Base-by-base conservation (phyloP, 2,329 filamentous ascomycete genomes). In the Claviceps paspali region DNA sequence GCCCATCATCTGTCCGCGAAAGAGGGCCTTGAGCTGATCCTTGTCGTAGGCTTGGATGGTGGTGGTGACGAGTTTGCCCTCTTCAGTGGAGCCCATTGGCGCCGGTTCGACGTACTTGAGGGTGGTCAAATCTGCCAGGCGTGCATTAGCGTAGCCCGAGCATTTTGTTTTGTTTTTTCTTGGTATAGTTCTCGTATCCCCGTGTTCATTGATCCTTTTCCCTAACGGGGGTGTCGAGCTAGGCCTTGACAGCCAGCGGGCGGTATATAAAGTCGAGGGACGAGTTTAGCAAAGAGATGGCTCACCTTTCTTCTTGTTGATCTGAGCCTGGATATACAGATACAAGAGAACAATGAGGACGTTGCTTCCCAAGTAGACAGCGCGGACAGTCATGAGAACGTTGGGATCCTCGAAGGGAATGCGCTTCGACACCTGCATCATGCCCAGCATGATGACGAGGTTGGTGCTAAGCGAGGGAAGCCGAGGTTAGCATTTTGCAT, bases 51-150 rank as follows among this genome's bases (percentile, higher is more conserved):
- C 86, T 67, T 92, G 82, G 60, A 95, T 74, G 45, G 91, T 98
- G 45, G 91, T 98, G 40, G 88, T 95, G 51, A 96, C 82, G 51
- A 93, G 83, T 65, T 95, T 95, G 58, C 82, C 79, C 64, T 95
- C 87, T 62, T 96, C 91, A 53, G 79, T 75, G 50, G 83, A 92
- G 51, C 91, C 91, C 78, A 95, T 84, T 31, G 85, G 78, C 5
- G 91, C 76, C 31, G 87, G 88, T 68, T 98, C 91, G 58, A 98
- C 87, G 65, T 98, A 98, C 67, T 98, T 96, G 57, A 98, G 78
- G 3, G 91, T 94, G 18, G 87, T 94, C 65, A 95, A 74, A 58
- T 98, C 91, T 96, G 55, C 21, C 19, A 23, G 24, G 19, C 28
- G 28, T 14, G 26, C 6, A 14, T 38, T 33, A 38, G 36, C 17